phyloP scores from a whole-genome alignment of 768 basidiomycete genomes.

The Hygrophoropsis aurantiaca region DNA sequence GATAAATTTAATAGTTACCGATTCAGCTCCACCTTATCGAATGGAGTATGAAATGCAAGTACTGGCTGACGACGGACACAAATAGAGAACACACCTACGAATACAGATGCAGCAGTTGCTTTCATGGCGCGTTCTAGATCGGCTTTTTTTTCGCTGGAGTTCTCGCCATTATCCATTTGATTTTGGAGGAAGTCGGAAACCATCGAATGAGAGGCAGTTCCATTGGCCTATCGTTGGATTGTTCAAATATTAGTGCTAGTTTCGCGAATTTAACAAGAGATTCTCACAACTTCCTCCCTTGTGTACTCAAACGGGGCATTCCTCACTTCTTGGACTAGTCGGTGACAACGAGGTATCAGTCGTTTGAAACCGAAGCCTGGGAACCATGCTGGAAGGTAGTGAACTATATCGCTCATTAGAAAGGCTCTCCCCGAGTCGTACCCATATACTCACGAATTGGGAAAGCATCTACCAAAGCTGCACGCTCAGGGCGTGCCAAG shows the following conservation, averaged over 20 bases:
- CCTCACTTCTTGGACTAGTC: background rate
- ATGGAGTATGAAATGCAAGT: background rate
- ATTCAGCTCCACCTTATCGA: background rate
- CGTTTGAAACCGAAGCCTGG: constrained; percentile 10
- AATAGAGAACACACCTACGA: background rate
- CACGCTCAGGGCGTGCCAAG: background rate
- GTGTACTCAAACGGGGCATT: constrained; percentile 5
- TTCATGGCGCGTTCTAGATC: constrained; percentile 1
- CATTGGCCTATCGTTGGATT: background rate
- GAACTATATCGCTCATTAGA: constrained; percentile 2
- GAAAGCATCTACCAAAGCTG: constrained; percentile 1
- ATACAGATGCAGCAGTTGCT: background rate
- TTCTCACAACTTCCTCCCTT: constrained; percentile 4
- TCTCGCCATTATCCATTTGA: background rate
- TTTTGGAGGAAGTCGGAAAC: constrained; percentile 1
- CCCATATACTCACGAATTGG: constrained; percentile 5
- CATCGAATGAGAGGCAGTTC: background rate
- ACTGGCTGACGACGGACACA: background rate
- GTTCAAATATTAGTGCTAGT: background rate
- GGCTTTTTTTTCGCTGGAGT: constrained; percentile 3
- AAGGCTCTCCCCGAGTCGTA: background rate
- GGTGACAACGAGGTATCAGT: background rate
- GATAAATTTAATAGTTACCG: background rate
- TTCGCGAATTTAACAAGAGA: background rate
- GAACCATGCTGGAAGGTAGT: constrained; percentile 11